These are phyloP conservation scores for Calendula officinalis DNA, from an alignment of 129 eudicot species.

Conservation along the genomic window DNA sequence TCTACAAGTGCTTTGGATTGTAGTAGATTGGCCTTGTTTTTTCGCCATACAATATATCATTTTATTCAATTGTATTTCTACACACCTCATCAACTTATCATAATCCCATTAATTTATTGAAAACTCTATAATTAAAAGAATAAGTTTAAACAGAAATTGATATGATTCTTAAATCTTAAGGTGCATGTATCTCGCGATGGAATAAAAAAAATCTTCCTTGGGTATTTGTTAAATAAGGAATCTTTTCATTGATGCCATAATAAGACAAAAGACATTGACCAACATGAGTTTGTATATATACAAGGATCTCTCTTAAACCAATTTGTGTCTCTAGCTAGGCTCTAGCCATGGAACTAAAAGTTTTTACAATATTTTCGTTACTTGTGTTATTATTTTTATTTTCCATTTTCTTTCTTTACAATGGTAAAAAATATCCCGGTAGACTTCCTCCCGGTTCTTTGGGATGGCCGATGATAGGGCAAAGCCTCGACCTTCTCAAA, in stretches of 20 bases:
- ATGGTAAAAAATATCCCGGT: slow-evolving; percentile 1
- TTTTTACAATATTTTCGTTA: background rate
- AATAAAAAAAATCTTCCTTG: no score
- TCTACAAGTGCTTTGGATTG: no score
- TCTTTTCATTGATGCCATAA: background rate
- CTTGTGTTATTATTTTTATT: background rate
- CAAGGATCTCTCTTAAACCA: background rate
- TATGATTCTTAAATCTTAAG: no score
- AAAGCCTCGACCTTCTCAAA: slow-evolving; percentile 26
- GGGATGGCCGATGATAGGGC: slow-evolving; percentile 37
- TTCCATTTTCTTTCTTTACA: slow-evolving; percentile 11
- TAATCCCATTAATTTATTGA: no score
- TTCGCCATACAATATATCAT: no score
- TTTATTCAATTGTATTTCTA: no score
- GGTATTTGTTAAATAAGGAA: background rate
- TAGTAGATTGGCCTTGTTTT: no score
- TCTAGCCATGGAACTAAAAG: no score
- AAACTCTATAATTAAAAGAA: no score
- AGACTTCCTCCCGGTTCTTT: slow-evolving; percentile 35
- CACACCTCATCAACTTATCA: no score
- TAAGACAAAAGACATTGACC: background rate
- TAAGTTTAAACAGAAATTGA: no score
- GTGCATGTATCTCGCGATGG: no score
- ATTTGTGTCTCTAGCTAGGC: background rate
- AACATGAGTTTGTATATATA: background rate